Evolutionary conservation across 805 yeast species (phyloP).

Genomic region (Sporopachydermia quercuum): DNA sequence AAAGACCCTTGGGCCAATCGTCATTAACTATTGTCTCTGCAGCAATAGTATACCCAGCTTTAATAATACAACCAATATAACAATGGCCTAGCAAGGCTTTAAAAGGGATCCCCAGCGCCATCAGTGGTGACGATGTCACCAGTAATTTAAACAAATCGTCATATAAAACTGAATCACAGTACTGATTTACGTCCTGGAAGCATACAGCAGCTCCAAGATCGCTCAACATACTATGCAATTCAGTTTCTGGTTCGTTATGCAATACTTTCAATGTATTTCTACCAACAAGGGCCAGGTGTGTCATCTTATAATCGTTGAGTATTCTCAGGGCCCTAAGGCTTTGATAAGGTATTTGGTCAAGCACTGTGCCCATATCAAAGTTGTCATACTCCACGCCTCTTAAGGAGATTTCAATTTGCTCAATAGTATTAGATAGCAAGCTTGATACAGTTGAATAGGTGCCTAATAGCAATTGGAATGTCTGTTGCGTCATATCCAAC

Average conservation of each 20-base stretch:
- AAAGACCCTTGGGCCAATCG: neutral
- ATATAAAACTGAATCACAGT: constrained; percentile 20
- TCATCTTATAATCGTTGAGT: constrained; percentile 22
- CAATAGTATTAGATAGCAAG: neutral
- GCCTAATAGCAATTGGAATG: neutral
- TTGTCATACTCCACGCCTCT: no score
- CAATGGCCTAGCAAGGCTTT: constrained; percentile 35
- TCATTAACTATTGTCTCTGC: neutral
- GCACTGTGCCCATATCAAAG: constrained; percentile 25
- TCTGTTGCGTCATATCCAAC: neutral
- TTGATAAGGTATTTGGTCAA: constrained; percentile 49
- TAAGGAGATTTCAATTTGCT: constrained; percentile 40
- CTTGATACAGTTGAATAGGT: neutral
- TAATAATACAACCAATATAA: constrained; percentile 37
- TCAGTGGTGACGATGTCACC: constrained; percentile 33
- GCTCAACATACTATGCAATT: neutral
- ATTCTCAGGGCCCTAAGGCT: constrained; percentile 43
- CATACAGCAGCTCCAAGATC: neutral
- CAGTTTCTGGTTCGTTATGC: constrained; percentile 6
- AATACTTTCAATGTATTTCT: constrained; percentile 12
- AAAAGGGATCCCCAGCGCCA: constrained; percentile 28
- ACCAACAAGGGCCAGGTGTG: constrained; percentile 12
- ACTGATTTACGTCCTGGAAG: constrained; percentile 5
- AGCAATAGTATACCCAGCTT: constrained; percentile 18
- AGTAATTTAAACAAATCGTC: constrained; percentile 39